Base-by-base conservation (phyloP, 2,329 filamentous ascomycete genomes). In the Cladophialophora immunda region DNA sequence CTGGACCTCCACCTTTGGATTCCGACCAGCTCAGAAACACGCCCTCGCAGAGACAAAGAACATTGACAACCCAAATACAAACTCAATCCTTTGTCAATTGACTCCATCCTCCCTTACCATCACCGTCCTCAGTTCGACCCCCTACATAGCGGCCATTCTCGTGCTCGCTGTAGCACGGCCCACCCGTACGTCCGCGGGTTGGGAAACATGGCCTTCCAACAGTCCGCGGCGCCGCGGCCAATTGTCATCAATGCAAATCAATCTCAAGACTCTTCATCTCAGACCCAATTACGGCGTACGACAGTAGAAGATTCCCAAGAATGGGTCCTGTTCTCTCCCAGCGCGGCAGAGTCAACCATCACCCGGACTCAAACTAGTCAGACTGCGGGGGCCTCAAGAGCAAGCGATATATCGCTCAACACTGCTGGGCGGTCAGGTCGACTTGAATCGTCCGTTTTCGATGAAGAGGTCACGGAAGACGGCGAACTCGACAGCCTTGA, bases 311-410 rank as follows among this genome's bases (percentile, higher is more conserved):
- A 94, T 71, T 90, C 92, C 13, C 91, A 95, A 79, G 94, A 97
- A 86, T 99, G 95, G 95, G 91, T 98, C 62, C 88, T 99, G 71
- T 99, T 99, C 83, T 92, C 93, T 7, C 92, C 92, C 1, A 85
- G 85, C 8, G 89, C 89, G 70, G 86, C 84, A 66, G 81, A 83
- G 36, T 90, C 91, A 22, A 85, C 85, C 11, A 89, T 89, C 4
- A 89, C 90, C 68, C 85, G 89, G 60, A 92, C 89, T 53, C 89
- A 86, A 66, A 89, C 78, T 71, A 87, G 79, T 82, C 90, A 76
- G 78, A 91, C 88, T 52, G 83, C 89, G 30, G 91, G 90, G 41
- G 86, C 88, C 69, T 95, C 92, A 45, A 89, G 87, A 68, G 82
- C 91, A 62, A 96, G 92, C 78, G 92, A 94, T 71, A 93, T 91